Conservation (phyloP, 148 eudicot species). For the Chenopodium berlandieri region DNA sequence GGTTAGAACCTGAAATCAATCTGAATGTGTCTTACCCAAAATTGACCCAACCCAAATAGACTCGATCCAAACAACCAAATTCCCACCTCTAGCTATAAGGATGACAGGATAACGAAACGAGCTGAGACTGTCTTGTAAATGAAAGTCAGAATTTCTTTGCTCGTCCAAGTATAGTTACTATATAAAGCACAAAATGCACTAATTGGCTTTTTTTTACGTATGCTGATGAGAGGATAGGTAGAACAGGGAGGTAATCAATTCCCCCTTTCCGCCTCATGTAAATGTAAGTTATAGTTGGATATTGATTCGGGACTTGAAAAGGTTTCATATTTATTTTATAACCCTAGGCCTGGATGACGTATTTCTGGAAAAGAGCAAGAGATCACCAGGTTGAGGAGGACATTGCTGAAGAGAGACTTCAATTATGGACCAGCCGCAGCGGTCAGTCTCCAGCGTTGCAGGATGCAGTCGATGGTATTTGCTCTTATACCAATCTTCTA, state of each 20-base stretch:
- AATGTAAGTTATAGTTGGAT: neutral
- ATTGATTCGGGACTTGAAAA: neutral
- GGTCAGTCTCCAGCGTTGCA: conserved; percentile 59
- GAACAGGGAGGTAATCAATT: neutral
- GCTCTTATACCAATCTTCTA: conserved; percentile 8
- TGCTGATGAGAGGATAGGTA: neutral
- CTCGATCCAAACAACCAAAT: too few relatives aligned
- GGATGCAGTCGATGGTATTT: conserved; percentile 77
- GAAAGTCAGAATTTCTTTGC: neutral
- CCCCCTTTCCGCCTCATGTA: neutral
- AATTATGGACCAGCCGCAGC: conserved; percentile 63
- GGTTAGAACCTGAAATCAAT: too few relatives aligned
- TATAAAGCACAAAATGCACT: neutral
- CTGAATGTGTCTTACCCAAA: too few relatives aligned
- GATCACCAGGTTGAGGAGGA: conserved; percentile 73
- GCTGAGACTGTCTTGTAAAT: neutral
- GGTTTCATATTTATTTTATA: neutral
- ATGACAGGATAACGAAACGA: neutral
- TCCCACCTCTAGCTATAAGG: too few relatives aligned
- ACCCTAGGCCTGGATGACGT: conserved; percentile 69
- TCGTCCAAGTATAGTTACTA: neutral
- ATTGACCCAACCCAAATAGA: too few relatives aligned
- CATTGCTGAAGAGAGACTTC: conserved; percentile 75
- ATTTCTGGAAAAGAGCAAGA: conserved; percentile 84
- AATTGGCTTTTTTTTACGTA: neutral